Conservation (phyloP, 139 green algal species). For the Picochlorum sp. region DNA sequence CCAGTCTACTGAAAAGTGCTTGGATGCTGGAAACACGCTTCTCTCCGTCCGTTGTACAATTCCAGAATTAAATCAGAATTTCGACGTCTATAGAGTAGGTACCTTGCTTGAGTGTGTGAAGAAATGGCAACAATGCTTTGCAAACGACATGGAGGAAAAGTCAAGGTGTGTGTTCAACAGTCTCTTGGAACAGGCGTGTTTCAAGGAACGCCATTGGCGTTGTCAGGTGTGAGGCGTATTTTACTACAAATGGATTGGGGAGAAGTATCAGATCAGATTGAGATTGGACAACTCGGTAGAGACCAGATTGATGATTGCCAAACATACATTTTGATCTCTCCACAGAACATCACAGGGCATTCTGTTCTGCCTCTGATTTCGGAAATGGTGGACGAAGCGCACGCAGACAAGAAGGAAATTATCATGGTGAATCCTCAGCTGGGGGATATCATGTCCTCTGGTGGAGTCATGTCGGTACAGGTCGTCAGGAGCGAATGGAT, state of each 20-base stretch:
- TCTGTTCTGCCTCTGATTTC: slow-evolving; percentile 47
- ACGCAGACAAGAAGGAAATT: slow-evolving; percentile 32
- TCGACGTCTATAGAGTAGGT: slow-evolving; percentile 71
- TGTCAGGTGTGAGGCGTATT: slow-evolving; percentile 58
- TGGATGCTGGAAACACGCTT: slow-evolving; percentile 26
- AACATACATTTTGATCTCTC: slow-evolving; percentile 46
- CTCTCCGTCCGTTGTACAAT: slow-evolving; percentile 22
- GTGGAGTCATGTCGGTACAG: slow-evolving; percentile 44
- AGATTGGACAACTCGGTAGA: not conserved
- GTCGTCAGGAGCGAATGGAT: slow-evolving; percentile 35
- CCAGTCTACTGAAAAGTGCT: slow-evolving; percentile 18
- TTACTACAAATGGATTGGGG: slow-evolving; percentile 81
- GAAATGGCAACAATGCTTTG: slow-evolving; percentile 55
- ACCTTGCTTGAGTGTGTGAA: slow-evolving; percentile 70
- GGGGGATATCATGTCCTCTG: slow-evolving; percentile 35
- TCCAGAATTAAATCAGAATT: slow-evolving; percentile 48
- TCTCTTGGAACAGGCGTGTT: slow-evolving; percentile 75
- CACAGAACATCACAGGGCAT: slow-evolving; percentile 61
- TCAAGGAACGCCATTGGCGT: slow-evolving; percentile 48
- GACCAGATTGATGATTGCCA: slow-evolving; percentile 26
- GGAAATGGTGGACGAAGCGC: slow-evolving; percentile 27
- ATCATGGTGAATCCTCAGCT: slow-evolving; percentile 55
- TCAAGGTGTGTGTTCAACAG: slow-evolving; percentile 66
- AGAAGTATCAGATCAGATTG: slow-evolving; percentile 2
- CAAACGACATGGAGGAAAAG: slow-evolving; percentile 54